A percentile compares a stretch with the other conserved stretches of the same genome.
These are phyloP conservation scores for Phalaenopsis equestris DNA, from an alignment of 106 monocot species.

Conservation along the genomic window DNA sequence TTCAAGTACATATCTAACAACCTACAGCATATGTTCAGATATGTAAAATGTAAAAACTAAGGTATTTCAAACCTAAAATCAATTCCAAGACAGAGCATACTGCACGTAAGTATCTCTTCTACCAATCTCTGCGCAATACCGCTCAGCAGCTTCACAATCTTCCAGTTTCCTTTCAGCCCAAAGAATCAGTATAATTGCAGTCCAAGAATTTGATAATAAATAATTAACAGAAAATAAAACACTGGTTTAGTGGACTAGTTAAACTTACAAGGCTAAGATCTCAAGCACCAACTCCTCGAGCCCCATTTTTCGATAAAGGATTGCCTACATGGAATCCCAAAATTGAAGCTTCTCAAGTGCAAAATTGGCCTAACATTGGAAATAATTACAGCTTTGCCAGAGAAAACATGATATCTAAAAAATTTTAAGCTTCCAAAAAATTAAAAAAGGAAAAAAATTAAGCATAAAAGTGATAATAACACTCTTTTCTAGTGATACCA, in stretches of 20 bases:
- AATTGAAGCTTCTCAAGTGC: neutral
- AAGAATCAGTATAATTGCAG: neutral
- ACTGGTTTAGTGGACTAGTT: neutral
- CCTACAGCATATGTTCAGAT: constrained; percentile 20
- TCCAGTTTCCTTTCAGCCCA: constrained; percentile 71
- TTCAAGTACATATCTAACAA: constrained; percentile 91
- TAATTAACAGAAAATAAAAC: neutral
- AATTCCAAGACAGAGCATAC: constrained; percentile 35
- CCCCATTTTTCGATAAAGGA: constrained; percentile 88
- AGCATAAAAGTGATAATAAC: neutral
- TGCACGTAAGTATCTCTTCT: constrained; percentile 92
- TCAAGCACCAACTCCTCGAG: constrained; percentile 80
- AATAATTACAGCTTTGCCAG: neutral
- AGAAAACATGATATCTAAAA: constrained; percentile 5
- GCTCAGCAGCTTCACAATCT: constrained; percentile 94
- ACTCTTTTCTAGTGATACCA: neutral
- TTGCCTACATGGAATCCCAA: constrained; percentile 52
- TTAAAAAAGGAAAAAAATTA: neutral
- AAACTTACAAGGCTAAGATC: constrained; percentile 91
- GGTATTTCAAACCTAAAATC: neutral
- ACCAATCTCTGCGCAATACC: constrained; percentile 97
- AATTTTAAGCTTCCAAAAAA: neutral
- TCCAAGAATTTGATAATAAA: constrained; percentile 3
- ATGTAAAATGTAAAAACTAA: neutral
- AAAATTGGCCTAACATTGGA: neutral